phyloP scores from a whole-genome alignment of 2,329 filamentous ascomycete genomes.

The Exophiala spinifera region DNA sequence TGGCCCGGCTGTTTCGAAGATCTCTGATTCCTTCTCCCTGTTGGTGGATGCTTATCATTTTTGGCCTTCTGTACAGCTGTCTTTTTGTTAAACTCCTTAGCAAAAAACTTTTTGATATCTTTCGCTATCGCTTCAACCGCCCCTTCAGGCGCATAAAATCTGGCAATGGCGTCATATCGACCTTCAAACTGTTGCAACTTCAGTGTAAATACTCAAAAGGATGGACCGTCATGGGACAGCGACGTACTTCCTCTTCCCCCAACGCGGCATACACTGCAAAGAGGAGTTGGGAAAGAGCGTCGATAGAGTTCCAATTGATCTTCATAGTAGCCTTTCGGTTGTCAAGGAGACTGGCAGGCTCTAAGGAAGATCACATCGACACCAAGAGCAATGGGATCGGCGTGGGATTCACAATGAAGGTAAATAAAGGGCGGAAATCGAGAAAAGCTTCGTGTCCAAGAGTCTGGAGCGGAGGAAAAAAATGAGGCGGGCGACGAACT shows the following conservation, averaged over 20 bases:
- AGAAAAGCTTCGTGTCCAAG: no score
- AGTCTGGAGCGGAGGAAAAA: no score
- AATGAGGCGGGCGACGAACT: no score
- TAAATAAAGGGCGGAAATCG: no score
- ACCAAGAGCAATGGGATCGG: no score
- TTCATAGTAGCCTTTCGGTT: slow-evolving; percentile 1
- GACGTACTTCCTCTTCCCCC: slow-evolving; percentile 18
- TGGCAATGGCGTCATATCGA: slow-evolving; percentile 18
- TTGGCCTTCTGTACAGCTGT: slow-evolving; percentile 9
- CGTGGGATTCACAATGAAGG: no score
- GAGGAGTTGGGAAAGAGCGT: slow-evolving; percentile 16
- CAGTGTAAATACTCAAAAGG: not conserved
- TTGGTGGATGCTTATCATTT: slow-evolving; percentile 3
- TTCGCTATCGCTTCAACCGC: slow-evolving; percentile 13
- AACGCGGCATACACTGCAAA: slow-evolving; percentile 21
- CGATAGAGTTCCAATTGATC: slow-evolving; percentile 15
- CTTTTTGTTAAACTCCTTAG: slow-evolving; percentile 17
- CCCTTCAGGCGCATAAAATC: slow-evolving; percentile 16
- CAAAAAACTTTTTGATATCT: slow-evolving; percentile 23
- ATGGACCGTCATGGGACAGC: not conserved
- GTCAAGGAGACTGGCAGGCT: no score
- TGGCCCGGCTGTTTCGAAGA: not conserved
- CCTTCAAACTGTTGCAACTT: slow-evolving; percentile 17
- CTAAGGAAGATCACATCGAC: no score
- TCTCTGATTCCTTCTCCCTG: slow-evolving; percentile 2